A percentile compares a stretch with the other conserved stretches of the same genome.
phyloP scores from a whole-genome alignment of 345 rosid genomes.

The Clarkia xantiana region DNA sequence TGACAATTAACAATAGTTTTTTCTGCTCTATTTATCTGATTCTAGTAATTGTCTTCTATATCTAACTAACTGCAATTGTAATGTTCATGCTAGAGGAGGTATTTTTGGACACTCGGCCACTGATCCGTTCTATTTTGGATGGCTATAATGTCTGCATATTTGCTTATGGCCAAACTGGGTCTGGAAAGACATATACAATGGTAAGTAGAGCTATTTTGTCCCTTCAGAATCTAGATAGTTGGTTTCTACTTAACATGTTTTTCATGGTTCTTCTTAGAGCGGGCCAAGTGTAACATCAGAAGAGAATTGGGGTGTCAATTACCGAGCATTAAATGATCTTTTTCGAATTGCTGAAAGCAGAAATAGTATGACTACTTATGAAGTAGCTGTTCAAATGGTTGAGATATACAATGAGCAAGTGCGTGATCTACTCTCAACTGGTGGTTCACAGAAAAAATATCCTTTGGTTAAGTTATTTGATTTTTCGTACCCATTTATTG shows the following conservation, averaged over 20 bases:
- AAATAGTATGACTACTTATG: conserved; percentile 51
- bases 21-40: neutral
- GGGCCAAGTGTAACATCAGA: conserved; percentile 64
- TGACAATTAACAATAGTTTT: conserved; percentile 1
- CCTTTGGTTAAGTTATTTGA: conserved; percentile 22
- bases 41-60: neutral
- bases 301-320: conserved; percentile 97
- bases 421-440: conserved; percentile 68
- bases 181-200: conserved; percentile 98
- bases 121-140: conserved; percentile 88
- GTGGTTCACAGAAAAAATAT: conserved; percentile 71
- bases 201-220: conserved; percentile 19
- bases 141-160: conserved; percentile 94
- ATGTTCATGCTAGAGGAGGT: conserved; percentile 54
- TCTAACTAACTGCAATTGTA: neutral
- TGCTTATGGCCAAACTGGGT: conserved; percentile 99
- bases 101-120: conserved; percentile 75
- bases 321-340: conserved; percentile 83
- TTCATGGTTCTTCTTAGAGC: conserved; percentile 32
- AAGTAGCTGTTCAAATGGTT: conserved; percentile 96
- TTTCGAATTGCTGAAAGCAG: conserved; percentile 66
- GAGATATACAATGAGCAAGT: conserved; percentile 98
- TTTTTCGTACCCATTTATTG: too few relatives aligned
- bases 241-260: conserved; percentile 6
- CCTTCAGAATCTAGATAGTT: conserved; percentile 5